These are phyloP conservation scores for Hymenoscyphus fraxineus DNA, from an alignment of 2,329 filamentous ascomycete species.

Conservation along the genomic window DNA sequence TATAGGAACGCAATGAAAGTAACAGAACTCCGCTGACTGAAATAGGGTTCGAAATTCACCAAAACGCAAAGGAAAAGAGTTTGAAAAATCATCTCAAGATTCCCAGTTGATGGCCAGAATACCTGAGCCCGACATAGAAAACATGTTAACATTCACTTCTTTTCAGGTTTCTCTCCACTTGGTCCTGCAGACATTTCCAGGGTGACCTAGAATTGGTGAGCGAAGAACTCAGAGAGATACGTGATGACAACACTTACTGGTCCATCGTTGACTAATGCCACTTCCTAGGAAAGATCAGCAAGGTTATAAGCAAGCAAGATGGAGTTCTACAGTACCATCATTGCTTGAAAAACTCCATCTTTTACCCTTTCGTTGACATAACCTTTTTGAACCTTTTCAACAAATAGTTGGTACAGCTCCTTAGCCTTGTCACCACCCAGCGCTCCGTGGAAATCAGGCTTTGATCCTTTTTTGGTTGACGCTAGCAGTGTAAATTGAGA, in stretches of 20 bases:
- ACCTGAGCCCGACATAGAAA: not conserved
- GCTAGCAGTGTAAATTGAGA: slow-evolving; percentile 96
- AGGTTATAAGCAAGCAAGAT: not conserved
- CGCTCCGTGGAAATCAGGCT: slow-evolving; percentile 91
- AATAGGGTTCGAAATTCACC: too few species aligned
- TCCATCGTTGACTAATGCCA: slow-evolving; percentile 83
- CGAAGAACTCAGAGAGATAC: not conserved
- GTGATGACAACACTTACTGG: slow-evolving; percentile 46
- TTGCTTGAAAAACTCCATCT: slow-evolving; percentile 95
- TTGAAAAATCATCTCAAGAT: not conserved
- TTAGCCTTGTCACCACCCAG: slow-evolving; percentile 74
- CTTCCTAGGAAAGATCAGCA: slow-evolving; percentile 47
- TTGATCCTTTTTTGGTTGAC: slow-evolving; percentile 90
- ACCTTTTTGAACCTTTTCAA: slow-evolving; percentile 66
- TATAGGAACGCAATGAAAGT: too few species aligned
- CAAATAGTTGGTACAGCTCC: slow-evolving; percentile 79
- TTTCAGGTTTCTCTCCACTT: not conserved
- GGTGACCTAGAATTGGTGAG: slow-evolving; percentile 28
- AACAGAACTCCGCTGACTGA: too few species aligned
- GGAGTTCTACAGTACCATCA: slow-evolving; percentile 60
- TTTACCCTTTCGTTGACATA: slow-evolving; percentile 77
- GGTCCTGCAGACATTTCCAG: slow-evolving; percentile 31
- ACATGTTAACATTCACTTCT: not conserved
- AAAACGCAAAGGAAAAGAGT: not conserved
- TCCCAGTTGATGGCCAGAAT: not conserved